Evolutionary conservation across 2,329 filamentous ascomycete genomes (phyloP), one percentile per base, ranked within the genome.

Genomic region (Neurospora sp.): DNA sequence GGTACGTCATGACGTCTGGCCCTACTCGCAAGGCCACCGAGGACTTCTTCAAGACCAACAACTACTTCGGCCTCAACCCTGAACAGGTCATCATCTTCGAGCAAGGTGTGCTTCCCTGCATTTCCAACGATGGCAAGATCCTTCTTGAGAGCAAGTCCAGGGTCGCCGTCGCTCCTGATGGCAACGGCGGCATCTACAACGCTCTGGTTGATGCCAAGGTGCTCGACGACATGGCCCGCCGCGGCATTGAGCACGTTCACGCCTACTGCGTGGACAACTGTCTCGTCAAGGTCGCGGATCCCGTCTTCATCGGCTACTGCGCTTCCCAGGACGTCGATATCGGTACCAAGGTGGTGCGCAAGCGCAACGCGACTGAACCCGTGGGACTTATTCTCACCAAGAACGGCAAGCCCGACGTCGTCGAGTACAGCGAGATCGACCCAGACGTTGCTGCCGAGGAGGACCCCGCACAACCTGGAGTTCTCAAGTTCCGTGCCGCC

Each of bases 1-100:
- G 96, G 96, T 99, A 99, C 82, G 93, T 99, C 81, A 99, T 99
- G 96, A 99, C 96, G 77, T 97, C 93, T 77, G 96, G 96, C 4
- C 96, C 96, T 66, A 99, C 96, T 8, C 88, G 94, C 74, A 89
- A 88, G 72, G 92, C 94, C 52, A 99, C 96, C n/a, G 92, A 97
- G 84, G 85, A 91, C 72, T 99, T 96, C 84, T 98, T 99, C 81
- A 83, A 91, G 79, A 86, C 97, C 81, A 86, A 98, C 84, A 87
- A 88, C 70, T 98, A 93, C 85, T 99, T 99, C 80, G 96, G 96
- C 6, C 83, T 99, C 71, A 86, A 90, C 74, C 87, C 92, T 81
- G 89, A 91, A 79, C 96, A 99, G 78, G 91, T 99, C 72, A 82
- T 91, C 74, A 92, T 98, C 80, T 99, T 99, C 76, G 95, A 99